Evolutionary conservation across 2,329 filamentous ascomycete genomes (phyloP).

Genomic region (Colletotrichum noveboracense): DNA sequence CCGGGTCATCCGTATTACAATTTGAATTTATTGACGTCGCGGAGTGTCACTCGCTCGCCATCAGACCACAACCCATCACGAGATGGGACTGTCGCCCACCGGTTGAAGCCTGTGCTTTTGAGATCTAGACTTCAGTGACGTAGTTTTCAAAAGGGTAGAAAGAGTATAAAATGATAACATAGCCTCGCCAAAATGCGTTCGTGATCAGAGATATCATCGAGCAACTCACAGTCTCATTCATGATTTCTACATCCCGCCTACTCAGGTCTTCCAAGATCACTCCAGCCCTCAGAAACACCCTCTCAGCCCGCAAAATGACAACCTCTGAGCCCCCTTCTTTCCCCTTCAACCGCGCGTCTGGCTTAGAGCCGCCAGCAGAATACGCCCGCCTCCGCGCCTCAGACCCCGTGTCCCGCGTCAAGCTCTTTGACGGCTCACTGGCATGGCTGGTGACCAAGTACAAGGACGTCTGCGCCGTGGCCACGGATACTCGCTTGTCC

Average conservation of each 20-base stretch:
- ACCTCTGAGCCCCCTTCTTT: conserved; percentile 31
- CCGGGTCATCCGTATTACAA: not conserved
- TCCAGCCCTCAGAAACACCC: not conserved
- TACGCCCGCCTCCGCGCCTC: conserved; percentile 47
- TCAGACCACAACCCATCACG: not conserved
- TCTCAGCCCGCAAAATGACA: not conserved
- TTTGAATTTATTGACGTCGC: not conserved
- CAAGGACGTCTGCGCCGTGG: conserved; percentile 48
- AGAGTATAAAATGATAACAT: not conserved
- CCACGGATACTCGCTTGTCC: conserved; percentile 50
- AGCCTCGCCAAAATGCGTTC: not conserved
- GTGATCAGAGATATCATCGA: not conserved
- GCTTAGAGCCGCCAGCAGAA: conserved; percentile 46
- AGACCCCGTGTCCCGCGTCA: conserved; percentile 48
- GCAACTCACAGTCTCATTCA: not conserved
- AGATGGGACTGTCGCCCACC: not conserved
- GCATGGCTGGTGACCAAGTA: conserved; percentile 55
- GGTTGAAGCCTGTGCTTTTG: not conserved
- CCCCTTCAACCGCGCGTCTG: conserved; percentile 43
- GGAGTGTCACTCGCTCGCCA: not conserved
- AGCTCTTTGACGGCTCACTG: conserved; percentile 50
- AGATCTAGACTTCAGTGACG: not conserved
- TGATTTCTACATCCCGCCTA: not conserved
- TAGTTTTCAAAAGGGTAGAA: not conserved
- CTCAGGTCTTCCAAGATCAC: not conserved